Evolutionary conservation across 345 rosid genomes (phyloP).

Genomic region (Eucalyptus dawsonii): DNA sequence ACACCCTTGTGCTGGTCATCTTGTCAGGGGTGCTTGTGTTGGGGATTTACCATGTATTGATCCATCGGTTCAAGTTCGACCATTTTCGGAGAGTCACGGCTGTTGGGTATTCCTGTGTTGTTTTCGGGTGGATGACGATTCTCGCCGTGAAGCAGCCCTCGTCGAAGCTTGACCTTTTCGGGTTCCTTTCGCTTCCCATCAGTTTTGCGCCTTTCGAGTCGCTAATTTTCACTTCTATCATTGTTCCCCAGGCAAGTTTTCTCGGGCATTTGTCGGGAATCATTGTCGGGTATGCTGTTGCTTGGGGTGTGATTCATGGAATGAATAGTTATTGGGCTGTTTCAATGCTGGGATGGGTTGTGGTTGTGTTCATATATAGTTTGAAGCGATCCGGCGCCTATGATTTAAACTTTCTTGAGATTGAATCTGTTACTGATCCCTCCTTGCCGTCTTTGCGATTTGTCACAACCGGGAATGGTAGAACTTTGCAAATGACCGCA

Average conservation of each 20-base stretch:
- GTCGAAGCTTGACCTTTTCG: constrained; percentile 82
- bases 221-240: constrained; percentile 83
- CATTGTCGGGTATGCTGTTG: constrained; percentile 81
- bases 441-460: constrained; percentile 80
- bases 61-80: constrained; percentile 64
- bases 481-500: constrained; percentile 73
- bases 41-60: constrained; percentile 71
- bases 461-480: constrained; percentile 40
- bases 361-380: constrained; percentile 62
- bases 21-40: constrained; percentile 70
- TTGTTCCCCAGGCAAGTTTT: constrained; percentile 98
- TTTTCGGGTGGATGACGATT: constrained; percentile 98
- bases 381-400: constrained; percentile 84
- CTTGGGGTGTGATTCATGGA: constrained; percentile 92
- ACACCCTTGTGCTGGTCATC: constrained; percentile 67
- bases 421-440: constrained; percentile 79
- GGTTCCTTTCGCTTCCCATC: constrained; percentile 86
- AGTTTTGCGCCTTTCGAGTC: constrained; percentile 97
- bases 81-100: constrained; percentile 89
- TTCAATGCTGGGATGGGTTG: constrained; percentile 79
- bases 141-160: constrained; percentile 94
- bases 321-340: constrained; percentile 95
- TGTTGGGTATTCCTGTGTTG: constrained; percentile 98
- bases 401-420: constrained; percentile 72
- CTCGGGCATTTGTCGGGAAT: constrained; percentile 93